Evolutionary conservation across 1,284 basidiomycete species (phyloP).

Genomic region (Leccinum griseonigrum): DNA sequence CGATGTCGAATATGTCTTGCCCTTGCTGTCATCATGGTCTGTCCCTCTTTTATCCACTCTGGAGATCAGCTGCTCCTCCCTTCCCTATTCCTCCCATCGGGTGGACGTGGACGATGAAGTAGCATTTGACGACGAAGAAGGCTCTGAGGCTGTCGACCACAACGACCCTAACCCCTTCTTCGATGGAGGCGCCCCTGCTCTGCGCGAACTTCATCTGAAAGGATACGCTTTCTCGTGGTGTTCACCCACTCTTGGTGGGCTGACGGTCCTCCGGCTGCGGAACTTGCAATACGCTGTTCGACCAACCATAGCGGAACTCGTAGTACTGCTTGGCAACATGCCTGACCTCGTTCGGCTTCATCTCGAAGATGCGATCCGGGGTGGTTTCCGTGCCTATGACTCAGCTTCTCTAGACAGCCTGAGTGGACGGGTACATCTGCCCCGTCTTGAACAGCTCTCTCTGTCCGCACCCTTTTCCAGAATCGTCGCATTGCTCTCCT

Average conservation of each 20-base stretch:
- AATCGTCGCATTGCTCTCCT: background rate
- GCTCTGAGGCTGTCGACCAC: background rate
- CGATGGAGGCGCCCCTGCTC: background rate
- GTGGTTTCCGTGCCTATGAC: background rate
- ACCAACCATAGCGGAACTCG: background rate
- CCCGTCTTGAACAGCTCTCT: background rate
- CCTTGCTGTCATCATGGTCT: background rate
- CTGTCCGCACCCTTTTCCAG: background rate
- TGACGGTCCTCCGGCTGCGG: background rate
- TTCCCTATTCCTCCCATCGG: background rate
- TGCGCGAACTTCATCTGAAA: constrained; percentile 1
- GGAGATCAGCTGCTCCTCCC: background rate
- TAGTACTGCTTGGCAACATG: background rate
- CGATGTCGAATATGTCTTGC: background rate
- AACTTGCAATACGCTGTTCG: background rate
- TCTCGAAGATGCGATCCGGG: background rate
- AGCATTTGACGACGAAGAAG: background rate
- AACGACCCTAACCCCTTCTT: background rate
- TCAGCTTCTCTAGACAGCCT: background rate
- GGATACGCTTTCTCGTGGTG: background rate
- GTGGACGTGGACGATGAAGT: background rate
- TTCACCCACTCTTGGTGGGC: constrained; percentile 1
- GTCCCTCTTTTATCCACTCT: constrained; percentile 2
- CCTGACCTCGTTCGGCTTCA: background rate
- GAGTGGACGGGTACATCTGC: background rate